Base-by-base conservation (phyloP, 2,329 filamentous ascomycete genomes). In the Pyricularia sp. region DNA sequence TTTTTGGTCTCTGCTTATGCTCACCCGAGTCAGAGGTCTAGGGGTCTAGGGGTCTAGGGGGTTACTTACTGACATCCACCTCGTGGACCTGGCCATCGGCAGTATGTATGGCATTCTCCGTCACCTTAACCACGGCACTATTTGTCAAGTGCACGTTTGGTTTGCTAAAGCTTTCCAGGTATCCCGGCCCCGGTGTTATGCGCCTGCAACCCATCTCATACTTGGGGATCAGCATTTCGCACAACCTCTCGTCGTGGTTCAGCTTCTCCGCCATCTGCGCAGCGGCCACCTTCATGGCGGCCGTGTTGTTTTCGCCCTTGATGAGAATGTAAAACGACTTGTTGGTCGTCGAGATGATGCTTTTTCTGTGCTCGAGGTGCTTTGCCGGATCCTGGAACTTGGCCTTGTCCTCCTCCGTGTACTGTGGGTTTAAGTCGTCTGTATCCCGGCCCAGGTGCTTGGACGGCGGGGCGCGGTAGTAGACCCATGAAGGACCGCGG, bases 171-270 rank as follows among this genome's bases (percentile, higher is more conserved):
- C 81, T 78, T 68, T 82, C 79, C 3, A 86, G 78, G 69, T 86
- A 86, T 0, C 80, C 78, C 2, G 82, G 80, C 0, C 81, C 84
- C 0, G 83, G 85, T 0, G 83, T 86, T 72, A 85, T 79, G 61
- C 83, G 77, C 69, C 81, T 78, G 71, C 80, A 83, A 0, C 83
- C 83, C 0, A 85, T 75, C 1, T 82, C 79, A 28, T 80, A 85
- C 25, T 80, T 75, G 0, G 85, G 85, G 63, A 86, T 85, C 17
- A 87, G 74, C 26, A 80, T 79, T 68, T 82, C 78, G 76, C 83
- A 83, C 11, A 87, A 83, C 68, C 75, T 75, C 71, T 83, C 78
- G 72, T 87, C 80, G 3, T 81, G 78, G n/a, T 79, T 78, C 10
- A 86, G 78, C 71, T 79, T 78, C 20, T 78, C 74, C 7, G 75